Evolutionary conservation across 1,284 basidiomycete genomes (phyloP), one percentile per base, ranked within the genome.

Genomic region (Exobasidium cylindrosporum): DNA sequence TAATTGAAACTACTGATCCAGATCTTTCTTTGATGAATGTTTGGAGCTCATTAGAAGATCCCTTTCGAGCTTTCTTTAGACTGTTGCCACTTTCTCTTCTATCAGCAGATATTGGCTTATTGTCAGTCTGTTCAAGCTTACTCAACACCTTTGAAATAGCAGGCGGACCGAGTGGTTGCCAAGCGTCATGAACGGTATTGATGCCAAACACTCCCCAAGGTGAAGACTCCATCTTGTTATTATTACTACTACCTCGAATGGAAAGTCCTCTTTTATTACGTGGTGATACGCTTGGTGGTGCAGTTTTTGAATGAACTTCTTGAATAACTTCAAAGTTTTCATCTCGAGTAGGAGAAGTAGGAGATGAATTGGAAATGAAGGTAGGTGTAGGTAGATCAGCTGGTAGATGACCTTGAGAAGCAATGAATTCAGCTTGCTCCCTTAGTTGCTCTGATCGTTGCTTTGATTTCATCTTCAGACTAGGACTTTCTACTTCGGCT

Each of bases 371-470:
- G 47, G 47, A 50, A 50, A 21, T 40, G 17, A 7, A 10, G n/a
- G 26, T 50, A 23, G 29, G 24, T 14, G 21, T 21, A 31, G 53
- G 24, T 17, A 30, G 53, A 21, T 35, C 31, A 6, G 53, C 13
- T 30, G 40, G 53, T 11, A 44, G 30, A 55, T 40, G 21, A 3
- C 24, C 32, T 2, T 35, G 53, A 35, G 53, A 26, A 3, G 17
- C 17, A 55, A 44, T 31, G 32, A 29, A 40, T 23, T n/a, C 53
- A 31, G 53, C 53, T 55, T 55, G 53, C n/a, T 55, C 29, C 13
- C 53, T 23, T n/a, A 55, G 30, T 44, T 55, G 53, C 17, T 55
- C 53, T n/a, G 53, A 55, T 35, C 53, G 21, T 44, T 55, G 53
- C 30, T 55, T 55, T 2, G 53, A 55, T 17, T 55, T 55, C 53